Base-by-base conservation (phyloP, 108 stramenopile species). In the Pseudonitzschia multiseries region DNA sequence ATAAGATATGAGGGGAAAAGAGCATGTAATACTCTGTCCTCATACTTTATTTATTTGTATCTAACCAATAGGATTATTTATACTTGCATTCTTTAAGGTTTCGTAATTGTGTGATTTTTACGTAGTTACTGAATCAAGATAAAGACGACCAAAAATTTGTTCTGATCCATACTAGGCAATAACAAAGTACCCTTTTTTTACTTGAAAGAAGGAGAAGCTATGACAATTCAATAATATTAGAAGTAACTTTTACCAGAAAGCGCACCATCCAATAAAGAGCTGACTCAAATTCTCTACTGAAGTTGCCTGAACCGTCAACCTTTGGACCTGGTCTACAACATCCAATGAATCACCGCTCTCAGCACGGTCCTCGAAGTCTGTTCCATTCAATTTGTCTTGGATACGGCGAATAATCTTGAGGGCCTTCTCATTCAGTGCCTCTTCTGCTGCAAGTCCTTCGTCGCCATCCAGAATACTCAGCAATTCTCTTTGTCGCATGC, bases 261-360 rank as follows among this genome's bases (percentile, higher is more conserved):
- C 94, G 78, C 97, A 98, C 97, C 97, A 99, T 17, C 99, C 99
- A 64, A 97, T 86, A 65, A 97, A 99, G 26, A 94, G 75, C 70
- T 97, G 96, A 65, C 93, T 92, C 48, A 99, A 76, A 83, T 98
- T 99, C 65, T 98, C 97, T 36, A 87, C 87, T 28, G 92, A 94
- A 9, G 98, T 99, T 15, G 98, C 97, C 75, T 98, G 96, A 20
- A 91, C 83, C 54, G 99, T 96, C 72, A 99, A 84, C 8, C 93
- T 87, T 64, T 99, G 96, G 9, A 99, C 98, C 79, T 99, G 99
- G 27, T 97, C 92, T 20, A 89, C 75, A 9, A 99, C 97, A 69
- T 87, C 88, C 65, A 98, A 75, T 2, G 90, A 72, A 10, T 91
- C 87, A 24, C 63, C 69, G 29, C 64, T 65, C 27, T 81, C 84